These are phyloP conservation scores for Phragmites australis DNA, from an alignment of 176 grass and related monocot genomes.

Conservation along the genomic window DNA sequence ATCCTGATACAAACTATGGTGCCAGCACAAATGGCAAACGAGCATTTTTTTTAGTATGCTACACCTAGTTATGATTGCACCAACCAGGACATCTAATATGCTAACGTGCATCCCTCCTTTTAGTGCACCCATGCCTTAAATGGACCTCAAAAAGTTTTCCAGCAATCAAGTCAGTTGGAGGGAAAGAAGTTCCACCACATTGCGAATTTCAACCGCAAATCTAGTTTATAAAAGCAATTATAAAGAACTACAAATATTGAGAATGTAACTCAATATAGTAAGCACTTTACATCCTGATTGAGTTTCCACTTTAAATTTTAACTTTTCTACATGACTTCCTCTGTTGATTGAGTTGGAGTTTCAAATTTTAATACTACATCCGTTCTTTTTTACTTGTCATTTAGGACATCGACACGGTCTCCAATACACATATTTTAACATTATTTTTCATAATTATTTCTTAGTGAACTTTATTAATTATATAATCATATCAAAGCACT, in stretches of 20 bases:
- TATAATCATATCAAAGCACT: no score
- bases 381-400: no score
- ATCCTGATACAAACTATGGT: slow-evolving; percentile 1
- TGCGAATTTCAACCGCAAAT: neutral
- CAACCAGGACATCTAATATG: neutral
- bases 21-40: neutral
- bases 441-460: no score
- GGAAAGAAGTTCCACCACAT: neutral
- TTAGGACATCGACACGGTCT: no score
- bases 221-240: neutral
- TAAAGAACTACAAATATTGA: neutral
- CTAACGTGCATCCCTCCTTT: neutral
- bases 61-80: neutral
- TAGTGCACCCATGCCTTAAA: slow-evolving; percentile 4
- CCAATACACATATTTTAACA: no score
- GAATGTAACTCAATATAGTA: neutral
- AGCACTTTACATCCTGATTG: neutral
- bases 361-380: no score
- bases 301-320: neutral
- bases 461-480: no score
- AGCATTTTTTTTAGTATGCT: neutral
- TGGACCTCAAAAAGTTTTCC: slow-evolving; percentile 12
- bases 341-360: neutral
- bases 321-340: neutral
- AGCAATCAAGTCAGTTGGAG: neutral